phyloP scores from a whole-genome alignment of 176 grass and related monocot genomes.

The Eremochloa ophiuroides region DNA sequence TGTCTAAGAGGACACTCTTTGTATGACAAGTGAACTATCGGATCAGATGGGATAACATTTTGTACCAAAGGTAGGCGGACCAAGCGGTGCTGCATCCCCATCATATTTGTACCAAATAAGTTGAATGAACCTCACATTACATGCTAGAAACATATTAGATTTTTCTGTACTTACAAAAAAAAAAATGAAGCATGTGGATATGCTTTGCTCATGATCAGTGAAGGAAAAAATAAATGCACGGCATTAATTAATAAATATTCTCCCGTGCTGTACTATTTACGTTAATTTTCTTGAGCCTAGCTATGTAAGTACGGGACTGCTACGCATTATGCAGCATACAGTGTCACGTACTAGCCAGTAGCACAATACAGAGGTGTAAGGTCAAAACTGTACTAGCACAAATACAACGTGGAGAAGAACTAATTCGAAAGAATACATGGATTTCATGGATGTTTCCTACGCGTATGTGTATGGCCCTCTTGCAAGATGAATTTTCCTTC shows the following conservation, averaged over 20 bases:
- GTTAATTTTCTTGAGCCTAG: background rate
- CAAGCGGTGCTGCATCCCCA: background rate
- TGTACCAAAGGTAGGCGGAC: background rate
- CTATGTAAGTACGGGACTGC: background rate
- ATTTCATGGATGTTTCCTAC: background rate
- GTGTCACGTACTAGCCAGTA: background rate
- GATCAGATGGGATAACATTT: background rate
- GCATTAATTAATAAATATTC: background rate
- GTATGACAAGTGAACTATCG: background rate
- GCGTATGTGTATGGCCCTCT: too few relatives aligned
- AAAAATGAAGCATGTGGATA: background rate
- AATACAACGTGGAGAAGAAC: background rate
- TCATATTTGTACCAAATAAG: background rate
- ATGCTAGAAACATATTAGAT: background rate
- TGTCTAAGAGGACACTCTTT: background rate
- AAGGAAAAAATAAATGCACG: background rate
- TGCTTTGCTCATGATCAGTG: background rate
- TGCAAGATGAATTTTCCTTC: background rate
- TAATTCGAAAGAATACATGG: background rate
- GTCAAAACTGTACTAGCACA: slow-evolving; percentile 8
- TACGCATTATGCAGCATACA: background rate
- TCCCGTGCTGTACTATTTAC: background rate
- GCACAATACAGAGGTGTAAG: background rate
- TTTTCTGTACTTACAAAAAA: background rate
- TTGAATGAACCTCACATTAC: background rate